A percentile compares a stretch with the other conserved stretches of the same genome.
Conservation (phyloP, 2,329 filamentous ascomycete genomes). For the Fusarium decemcellulare region DNA sequence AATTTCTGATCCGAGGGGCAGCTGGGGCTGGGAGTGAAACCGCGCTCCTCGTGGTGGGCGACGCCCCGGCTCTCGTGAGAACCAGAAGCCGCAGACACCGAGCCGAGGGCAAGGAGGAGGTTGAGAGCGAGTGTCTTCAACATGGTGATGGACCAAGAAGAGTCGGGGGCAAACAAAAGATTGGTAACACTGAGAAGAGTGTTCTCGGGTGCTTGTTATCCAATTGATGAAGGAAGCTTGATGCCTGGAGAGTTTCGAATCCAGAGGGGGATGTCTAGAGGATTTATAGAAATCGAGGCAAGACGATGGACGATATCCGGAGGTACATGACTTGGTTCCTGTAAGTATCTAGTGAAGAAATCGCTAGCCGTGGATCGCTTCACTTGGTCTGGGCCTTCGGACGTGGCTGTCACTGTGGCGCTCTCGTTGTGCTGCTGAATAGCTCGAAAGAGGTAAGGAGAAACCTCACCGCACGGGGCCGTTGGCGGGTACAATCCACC, state of each 20-base stretch:
- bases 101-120: slow-evolving; percentile 6
- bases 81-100: background rate
- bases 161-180: background rate
- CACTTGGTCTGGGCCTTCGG: background rate
- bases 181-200: background rate
- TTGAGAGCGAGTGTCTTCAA: slow-evolving; percentile 5
- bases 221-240: slow-evolving; percentile 10
- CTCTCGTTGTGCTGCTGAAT: background rate
- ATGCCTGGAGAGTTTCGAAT: slow-evolving; percentile 4
- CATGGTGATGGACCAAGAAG: slow-evolving; percentile 1
- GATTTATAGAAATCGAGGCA: background rate
- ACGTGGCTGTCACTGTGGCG: background rate
- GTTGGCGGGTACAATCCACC: background rate
- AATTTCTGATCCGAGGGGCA: no score
- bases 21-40: no score
- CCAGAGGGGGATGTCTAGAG: background rate
- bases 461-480: background rate
- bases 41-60: no score
- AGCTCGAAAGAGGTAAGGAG: background rate
- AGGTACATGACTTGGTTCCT: background rate
- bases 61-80: no score
- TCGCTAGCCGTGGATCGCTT: no score
- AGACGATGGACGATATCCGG: no score
- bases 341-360: no score
- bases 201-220: background rate